These are phyloP conservation scores for Puccinellia tenuiflora DNA, from an alignment of 176 grass and related monocot species.

Conservation along the genomic window DNA sequence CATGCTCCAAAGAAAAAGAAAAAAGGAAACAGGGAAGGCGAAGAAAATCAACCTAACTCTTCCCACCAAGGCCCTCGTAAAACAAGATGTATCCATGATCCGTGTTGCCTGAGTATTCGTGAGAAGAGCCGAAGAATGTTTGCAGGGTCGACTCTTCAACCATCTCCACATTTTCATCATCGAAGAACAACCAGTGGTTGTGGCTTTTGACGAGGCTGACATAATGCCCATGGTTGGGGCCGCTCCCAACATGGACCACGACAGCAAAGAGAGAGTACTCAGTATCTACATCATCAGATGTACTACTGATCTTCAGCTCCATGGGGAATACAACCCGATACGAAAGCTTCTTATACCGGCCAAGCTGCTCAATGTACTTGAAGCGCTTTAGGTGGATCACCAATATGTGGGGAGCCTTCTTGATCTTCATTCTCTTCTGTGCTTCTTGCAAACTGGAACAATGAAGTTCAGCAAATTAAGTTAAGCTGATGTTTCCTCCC, in stretches of 20 bases:
- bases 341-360: conserved; percentile 93
- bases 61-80: conserved; percentile 75
- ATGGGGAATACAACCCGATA: conserved; percentile 95
- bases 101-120: conserved; percentile 94
- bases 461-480: conserved; percentile 21
- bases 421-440: conserved; percentile 98
- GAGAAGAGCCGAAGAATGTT: conserved; percentile 89
- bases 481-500: conserved; percentile 2
- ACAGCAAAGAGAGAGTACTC: conserved; percentile 97
- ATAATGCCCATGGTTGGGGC: conserved; percentile 97
- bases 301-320: conserved; percentile 86
- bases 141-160: conserved; percentile 86
- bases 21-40: conserved; percentile 2
- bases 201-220: conserved; percentile 96
- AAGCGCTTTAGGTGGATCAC: conserved; percentile 95
- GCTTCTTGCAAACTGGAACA: conserved; percentile 92
- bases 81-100: conserved; percentile 99
- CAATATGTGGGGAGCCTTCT: conserved; percentile 86
- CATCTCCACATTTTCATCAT: conserved; percentile 95
- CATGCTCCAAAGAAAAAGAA: conserved; percentile 29
- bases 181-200: conserved; percentile 95
- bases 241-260: conserved; percentile 90
- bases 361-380: conserved; percentile 93
- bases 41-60: conserved; percentile 41
- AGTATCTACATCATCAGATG: conserved; percentile 65